Evolutionary conservation across 2,329 filamentous ascomycete genomes (phyloP).

Genomic region (Hypoxylon sp.): DNA sequence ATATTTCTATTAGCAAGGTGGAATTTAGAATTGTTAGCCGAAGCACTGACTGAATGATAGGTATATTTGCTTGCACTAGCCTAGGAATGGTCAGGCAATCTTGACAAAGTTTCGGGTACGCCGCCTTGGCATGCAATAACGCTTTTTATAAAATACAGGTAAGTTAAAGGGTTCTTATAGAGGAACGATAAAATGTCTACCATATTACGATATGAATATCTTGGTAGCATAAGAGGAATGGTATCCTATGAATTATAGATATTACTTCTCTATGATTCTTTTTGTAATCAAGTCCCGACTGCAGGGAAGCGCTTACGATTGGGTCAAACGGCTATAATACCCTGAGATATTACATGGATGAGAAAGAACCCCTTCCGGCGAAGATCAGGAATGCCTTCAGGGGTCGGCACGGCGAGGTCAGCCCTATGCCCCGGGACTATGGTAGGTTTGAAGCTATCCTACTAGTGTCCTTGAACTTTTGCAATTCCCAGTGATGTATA

Average conservation of each 20-base stretch:
- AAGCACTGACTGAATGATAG: not conserved
- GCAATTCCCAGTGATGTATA: constrained; percentile 5
- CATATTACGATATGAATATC: not conserved
- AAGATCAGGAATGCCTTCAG: constrained; percentile 27
- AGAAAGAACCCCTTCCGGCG: constrained; percentile 12
- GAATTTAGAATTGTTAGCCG: too few species aligned
- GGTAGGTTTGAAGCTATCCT: constrained; percentile 22
- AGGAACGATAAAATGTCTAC: not conserved
- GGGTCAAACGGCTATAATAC: constrained; percentile 28
- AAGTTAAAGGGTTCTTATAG: too few species aligned
- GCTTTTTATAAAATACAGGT: too few species aligned
- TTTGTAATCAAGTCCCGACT: constrained; percentile 33
- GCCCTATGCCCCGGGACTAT: constrained; percentile 38
- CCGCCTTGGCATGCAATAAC: constrained; percentile 40
- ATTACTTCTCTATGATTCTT: not conserved
- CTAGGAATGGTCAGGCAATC: not conserved
- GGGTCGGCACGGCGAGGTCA: constrained; percentile 32
- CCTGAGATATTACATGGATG: constrained; percentile 39
- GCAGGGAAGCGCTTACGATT: constrained; percentile 34
- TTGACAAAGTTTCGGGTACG: constrained; percentile 32
- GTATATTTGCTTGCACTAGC: not conserved
- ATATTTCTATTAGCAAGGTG: too few species aligned
- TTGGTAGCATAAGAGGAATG: too few species aligned
- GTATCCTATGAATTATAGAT: too few species aligned
- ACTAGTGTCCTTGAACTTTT: constrained; percentile 23